These are phyloP conservation scores for Thelonectria discophora DNA, from an alignment of 2,329 filamentous ascomycete species.

Conservation along the genomic window DNA sequence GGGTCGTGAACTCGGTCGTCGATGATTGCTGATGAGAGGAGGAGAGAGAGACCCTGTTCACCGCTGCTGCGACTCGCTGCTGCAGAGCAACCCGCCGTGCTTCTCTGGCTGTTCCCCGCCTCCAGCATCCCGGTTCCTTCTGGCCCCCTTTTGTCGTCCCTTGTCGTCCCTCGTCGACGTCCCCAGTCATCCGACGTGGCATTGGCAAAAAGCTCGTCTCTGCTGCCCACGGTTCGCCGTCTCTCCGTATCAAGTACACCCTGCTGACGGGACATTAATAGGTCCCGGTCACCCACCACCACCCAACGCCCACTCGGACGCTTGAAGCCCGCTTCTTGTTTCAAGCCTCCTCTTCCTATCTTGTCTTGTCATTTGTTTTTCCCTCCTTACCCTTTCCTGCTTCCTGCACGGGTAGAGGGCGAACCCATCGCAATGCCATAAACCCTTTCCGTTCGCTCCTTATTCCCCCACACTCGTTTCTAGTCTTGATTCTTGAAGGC, in stretches of 20 bases:
- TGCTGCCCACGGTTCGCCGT: conserved; percentile 34
- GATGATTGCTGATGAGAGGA: conserved; percentile 9
- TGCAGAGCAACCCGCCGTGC: conserved; percentile 32
- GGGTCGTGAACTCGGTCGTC: conserved; percentile 22
- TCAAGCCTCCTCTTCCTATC: conserved; percentile 38
- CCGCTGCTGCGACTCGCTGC: conserved; percentile 33
- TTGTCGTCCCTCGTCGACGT: conserved; percentile 33
- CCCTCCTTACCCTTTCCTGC: conserved; percentile 33
- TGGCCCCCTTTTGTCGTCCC: conserved; percentile 32
- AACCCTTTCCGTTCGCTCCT: conserved; percentile 26
- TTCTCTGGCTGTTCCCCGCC: conserved; percentile 28
- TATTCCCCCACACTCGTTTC: conserved; percentile 37
- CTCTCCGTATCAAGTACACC: conserved; percentile 39
- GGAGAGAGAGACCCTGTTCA: conserved; percentile 26
- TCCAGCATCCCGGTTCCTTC: conserved; percentile 33
- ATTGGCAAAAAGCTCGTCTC: conserved; percentile 37
- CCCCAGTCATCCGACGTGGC: conserved; percentile 43
- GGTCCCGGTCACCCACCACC: conserved; percentile 33
- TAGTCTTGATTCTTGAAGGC: conserved; percentile 8
- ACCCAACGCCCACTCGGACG: conserved; percentile 31
- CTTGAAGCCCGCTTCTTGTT: conserved; percentile 39
- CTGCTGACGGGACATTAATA: conserved; percentile 43
- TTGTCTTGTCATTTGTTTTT: conserved; percentile 20
- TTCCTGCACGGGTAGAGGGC: conserved; percentile 35
- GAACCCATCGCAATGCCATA: conserved; percentile 41